Evolutionary conservation across 2,329 filamentous ascomycete species (phyloP).

Genomic region (Cladosporium sp.): DNA sequence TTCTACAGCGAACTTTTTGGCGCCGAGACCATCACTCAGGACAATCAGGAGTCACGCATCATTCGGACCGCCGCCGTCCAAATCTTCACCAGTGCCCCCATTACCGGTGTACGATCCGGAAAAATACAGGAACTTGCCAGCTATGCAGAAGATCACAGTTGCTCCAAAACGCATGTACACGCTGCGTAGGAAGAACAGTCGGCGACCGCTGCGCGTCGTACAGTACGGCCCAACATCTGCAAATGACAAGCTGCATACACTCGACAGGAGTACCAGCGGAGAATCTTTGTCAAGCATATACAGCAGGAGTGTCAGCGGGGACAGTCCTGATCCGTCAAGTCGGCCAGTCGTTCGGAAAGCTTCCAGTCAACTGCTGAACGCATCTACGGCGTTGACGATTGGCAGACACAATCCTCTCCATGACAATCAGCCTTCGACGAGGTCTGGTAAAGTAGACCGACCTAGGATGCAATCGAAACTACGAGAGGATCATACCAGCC

Average conservation of each 20-base stretch:
- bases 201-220: conserved; percentile 23
- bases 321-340: conserved; percentile 5
- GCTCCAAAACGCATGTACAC: conserved; percentile 22
- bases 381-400: too few species aligned
- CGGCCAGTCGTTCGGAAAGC: background rate
- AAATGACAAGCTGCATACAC: conserved; percentile 16
- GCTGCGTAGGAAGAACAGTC: conserved; percentile 17
- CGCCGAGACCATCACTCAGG: conserved; percentile 30
- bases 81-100: conserved; percentile 31
- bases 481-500: background rate
- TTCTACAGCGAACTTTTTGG: conserved; percentile 23
- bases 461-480: background rate
- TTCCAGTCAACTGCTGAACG: background rate
- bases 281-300: conserved; percentile 35
- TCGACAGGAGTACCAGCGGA: conserved; percentile 21
- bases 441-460: background rate
- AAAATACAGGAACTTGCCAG: conserved; percentile 23
- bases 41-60: conserved; percentile 29
- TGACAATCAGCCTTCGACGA: background rate
- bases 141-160: conserved; percentile 23
- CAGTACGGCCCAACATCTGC: background rate
- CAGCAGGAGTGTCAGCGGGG: conserved; percentile 34
- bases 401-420: background rate
- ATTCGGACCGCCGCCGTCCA: conserved; percentile 23
- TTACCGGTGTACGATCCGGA: conserved; percentile 32